Base-by-base conservation (phyloP, 2,329 filamentous ascomycete genomes). In the Ramularia collo-cygni region DNA sequence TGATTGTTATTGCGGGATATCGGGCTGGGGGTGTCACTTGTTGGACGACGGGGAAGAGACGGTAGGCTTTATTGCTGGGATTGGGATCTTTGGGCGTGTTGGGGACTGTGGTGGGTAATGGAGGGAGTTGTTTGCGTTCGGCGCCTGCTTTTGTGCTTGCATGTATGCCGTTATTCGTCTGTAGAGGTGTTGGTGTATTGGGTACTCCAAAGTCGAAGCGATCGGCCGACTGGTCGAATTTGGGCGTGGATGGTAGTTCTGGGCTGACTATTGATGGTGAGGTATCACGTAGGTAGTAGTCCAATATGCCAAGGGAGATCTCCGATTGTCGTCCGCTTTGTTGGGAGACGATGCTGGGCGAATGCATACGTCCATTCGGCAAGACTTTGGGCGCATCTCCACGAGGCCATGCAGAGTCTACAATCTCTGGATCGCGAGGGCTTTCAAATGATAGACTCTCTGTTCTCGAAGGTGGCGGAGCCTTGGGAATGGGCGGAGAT, bases 251-350 rank as follows among this genome's bases (percentile, higher is more conserved):
- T 15, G 42, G 46, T 7, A 50, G 24, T 1, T 38, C 43, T 5
- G 54, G 53, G 37, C 51, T 57, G 13, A 42, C 28, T 29, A 50
- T 21, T 14, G 45, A 38, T 2, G 53, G 48, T 4, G 48, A 48
- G n/a, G 40, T 41, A 14, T 52, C 52, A 14, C 47, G 36, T 5
- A 52, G 52, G 35, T 59, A 59, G 35, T 54, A 59, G 35, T 60
- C 57, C 13, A 59, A 17, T n/a, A 59, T 53, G 5, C 56, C 56
- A 12, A 56, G 48, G 3, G 56, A 59, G 26, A 56, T 50, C 35
- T 58, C 55, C 2, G 56, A 59, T 27, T 52, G 52, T 21, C 46
- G 37, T 5, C 48, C 40, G 26, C 46, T 51, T 17, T 45, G 37
- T 6, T 48, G 46, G 2, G 55, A 55, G 9, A 43, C 26, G 2